phyloP scores from a whole-genome alignment of 345 rosid species.

The thale cress (Arabidopsis thaliana) region TAIR10.1 NC_003074.8:6082501-6083000 shows the following conservation, averaged over 20 bases:
- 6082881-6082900: slow-evolving; percentile 30
- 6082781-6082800: slow-evolving; percentile 84
- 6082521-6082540: slow-evolving; percentile 15
- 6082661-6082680: slow-evolving; percentile 6
- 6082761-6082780: slow-evolving; percentile 97
- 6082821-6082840: slow-evolving; percentile 86
- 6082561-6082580: slow-evolving; percentile 66
- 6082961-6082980: slow-evolving; percentile 83
- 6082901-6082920: not conserved
- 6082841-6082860: slow-evolving; percentile 23
- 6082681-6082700: slow-evolving; percentile 27
- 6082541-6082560: slow-evolving; percentile 17
- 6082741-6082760: slow-evolving; percentile 82
- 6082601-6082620: slow-evolving; percentile 63
- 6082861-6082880: not conserved
- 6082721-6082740: slow-evolving; percentile 13
- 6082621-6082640: slow-evolving; percentile 88
- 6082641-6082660: slow-evolving; percentile 67
- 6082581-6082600: slow-evolving; percentile 61
- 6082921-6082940: slow-evolving; percentile 37
- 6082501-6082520: not conserved
- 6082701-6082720: not conserved
- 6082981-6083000: slow-evolving; percentile 69
- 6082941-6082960: slow-evolving; percentile 85
- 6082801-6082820: slow-evolving; percentile 87